Evolutionary conservation across 1,139 yeast genomes (phyloP).

Genomic region (Saccharomyces hybrid): DNA sequence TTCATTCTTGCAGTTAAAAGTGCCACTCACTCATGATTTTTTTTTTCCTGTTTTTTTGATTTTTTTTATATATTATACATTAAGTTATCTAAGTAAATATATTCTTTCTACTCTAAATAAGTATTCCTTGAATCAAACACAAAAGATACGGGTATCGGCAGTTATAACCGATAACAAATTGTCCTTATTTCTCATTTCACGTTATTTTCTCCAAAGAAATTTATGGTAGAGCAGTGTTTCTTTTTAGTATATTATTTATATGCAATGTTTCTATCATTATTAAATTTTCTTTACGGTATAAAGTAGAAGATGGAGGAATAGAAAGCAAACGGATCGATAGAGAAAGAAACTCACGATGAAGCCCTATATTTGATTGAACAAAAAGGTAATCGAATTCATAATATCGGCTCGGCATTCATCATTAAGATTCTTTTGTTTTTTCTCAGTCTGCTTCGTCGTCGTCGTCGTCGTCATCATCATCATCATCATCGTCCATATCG

Average conservation of each 20-base stretch:
- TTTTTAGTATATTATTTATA: background rate
- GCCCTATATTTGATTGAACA: background rate
- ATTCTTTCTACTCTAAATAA: background rate
- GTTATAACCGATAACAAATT: background rate
- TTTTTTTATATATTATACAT: background rate
- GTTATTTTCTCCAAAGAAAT: background rate
- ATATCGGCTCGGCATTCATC: background rate
- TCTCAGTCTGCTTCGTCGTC: slow-evolving; percentile 19
- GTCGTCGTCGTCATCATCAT: slow-evolving; percentile 42
- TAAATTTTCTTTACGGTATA: background rate
- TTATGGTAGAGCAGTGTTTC: background rate
- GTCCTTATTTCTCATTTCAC: background rate
- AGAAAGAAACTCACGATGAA: background rate
- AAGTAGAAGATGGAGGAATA: background rate
- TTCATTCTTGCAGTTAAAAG: background rate
- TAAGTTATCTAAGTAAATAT: background rate
- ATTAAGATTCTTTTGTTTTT: slow-evolving; percentile 6
- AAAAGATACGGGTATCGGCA: background rate
- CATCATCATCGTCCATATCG: slow-evolving; percentile 62
- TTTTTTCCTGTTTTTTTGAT: background rate
- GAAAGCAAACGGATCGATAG: background rate
- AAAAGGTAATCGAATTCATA: background rate
- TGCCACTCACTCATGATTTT: background rate
- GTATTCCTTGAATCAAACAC: background rate
- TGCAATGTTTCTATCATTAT: slow-evolving; percentile 1